Evolutionary conservation across 345 rosid species (phyloP), one percentile per base, ranked within the genome.

Genomic region (Ailanthus altissimus): DNA sequence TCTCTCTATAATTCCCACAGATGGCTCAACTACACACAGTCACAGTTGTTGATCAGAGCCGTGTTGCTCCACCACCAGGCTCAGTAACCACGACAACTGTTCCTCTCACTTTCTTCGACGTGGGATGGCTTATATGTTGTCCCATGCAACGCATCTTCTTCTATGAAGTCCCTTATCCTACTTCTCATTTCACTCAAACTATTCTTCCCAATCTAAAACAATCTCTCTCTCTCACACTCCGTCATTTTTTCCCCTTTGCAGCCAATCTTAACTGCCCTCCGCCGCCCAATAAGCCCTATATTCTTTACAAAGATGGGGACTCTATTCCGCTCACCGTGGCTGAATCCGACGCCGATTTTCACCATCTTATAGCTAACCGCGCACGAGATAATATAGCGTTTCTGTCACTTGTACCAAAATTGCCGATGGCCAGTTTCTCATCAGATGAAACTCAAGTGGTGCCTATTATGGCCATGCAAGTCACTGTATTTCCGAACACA

Each of bases 61-160:
- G 40, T n/a, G 75, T 87, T 61, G 81, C 83, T 11, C 85, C 85
- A 4, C 85, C 87, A 0, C 26, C 75, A 6, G 63, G 67, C 46
- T 74, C 81, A 0, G 83, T 84, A 28, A 79, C 90, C 3, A 32
- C 83, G 0, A 70, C 83, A 49, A 21, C 78, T 23, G 43, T 84
- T 25, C 86, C 92, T 56, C 85, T 90, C 51, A 75, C 85, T 12
- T 83, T 77, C 83, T 81, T 84, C 0, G 90, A 87, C 73, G 16
- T 76, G 8, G 70, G 78, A 0, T 83, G 43, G 70, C 83, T 38
- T 28, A 26, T 50, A 1, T 8, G 80, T 76, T 82, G 46, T 18
- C 80, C 86, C 11, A 40, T 66, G 72, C 82, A 81, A 61, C 80
- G 80, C 15, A 74, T 84, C 46, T 72, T 78, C 80, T 81, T 81